phyloP scores from a whole-genome alignment of 257 asterid genomes.

The Petrea volubilis region DNA sequence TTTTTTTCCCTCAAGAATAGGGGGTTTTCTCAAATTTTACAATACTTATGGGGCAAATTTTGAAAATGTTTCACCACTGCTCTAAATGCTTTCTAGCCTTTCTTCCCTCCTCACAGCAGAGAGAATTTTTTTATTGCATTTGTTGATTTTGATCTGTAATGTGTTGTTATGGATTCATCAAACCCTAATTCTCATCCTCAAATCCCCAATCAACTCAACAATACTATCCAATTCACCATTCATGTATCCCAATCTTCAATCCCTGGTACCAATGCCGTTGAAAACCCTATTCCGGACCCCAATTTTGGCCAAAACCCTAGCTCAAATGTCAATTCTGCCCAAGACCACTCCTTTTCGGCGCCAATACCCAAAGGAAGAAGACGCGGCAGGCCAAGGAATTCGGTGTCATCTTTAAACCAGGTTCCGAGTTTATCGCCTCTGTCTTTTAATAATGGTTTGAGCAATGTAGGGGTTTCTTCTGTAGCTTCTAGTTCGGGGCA shows the following conservation, averaged over 20 bases:
- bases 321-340: conserved; percentile 29
- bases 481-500: conserved; percentile 43
- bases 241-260: conserved; percentile 40
- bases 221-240: conserved; percentile 56
- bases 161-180: conserved; percentile 55
- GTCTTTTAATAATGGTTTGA: conserved; percentile 27
- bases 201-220: conserved; percentile 38
- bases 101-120: not conserved
- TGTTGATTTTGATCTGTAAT: conserved; percentile 19
- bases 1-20: not conserved
- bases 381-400: conserved; percentile 72
- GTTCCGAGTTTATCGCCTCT: conserved; percentile 37
- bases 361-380: conserved; percentile 74
- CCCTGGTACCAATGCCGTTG: conserved; percentile 24
- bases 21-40: not conserved
- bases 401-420: conserved; percentile 44
- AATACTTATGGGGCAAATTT: not conserved
- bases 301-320: conserved; percentile 31
- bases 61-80: not conserved
- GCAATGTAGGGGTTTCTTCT: conserved; percentile 32
- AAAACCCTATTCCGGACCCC: conserved; percentile 32
- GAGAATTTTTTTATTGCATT: not conserved
- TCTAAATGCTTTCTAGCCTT: not conserved
- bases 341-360: conserved; percentile 39
- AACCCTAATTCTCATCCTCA: conserved; percentile 43